These are phyloP conservation scores for Solidago caesia DNA, from an alignment of 129 eudicot species.

Conservation along the genomic window DNA sequence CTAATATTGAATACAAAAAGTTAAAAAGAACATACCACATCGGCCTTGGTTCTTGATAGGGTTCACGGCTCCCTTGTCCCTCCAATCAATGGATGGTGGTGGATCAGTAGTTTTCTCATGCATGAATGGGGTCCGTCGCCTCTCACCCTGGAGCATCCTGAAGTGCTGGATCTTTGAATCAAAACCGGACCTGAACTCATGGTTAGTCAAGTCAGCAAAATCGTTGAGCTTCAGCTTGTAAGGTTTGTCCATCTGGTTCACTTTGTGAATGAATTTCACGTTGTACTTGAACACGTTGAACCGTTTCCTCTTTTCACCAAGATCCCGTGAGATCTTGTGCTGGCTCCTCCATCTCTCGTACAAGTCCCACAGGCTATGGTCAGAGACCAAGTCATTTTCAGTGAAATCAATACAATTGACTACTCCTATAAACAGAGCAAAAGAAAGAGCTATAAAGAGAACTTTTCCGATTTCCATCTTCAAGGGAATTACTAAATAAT, in stretches of 20 bases:
- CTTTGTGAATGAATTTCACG: slow-evolving; percentile 55
- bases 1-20: not conserved
- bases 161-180: slow-evolving; percentile 66
- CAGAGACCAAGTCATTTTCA: slow-evolving; percentile 63
- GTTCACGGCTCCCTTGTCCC: slow-evolving; percentile 72
- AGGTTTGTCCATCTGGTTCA: slow-evolving; percentile 80
- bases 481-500: not conserved
- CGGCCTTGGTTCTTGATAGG: slow-evolving; percentile 82
- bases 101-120: slow-evolving; percentile 48
- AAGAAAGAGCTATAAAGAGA: slow-evolving; percentile 37
- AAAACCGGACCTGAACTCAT: slow-evolving; percentile 56
- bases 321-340: slow-evolving; percentile 70
- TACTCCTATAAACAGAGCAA: slow-evolving; percentile 36
- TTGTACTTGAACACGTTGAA: slow-evolving; percentile 84
- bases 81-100: slow-evolving; percentile 75
- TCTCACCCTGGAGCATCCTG: slow-evolving; percentile 54
- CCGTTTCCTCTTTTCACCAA: slow-evolving; percentile 57
- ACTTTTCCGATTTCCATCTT: slow-evolving; percentile 42
- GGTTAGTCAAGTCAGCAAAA: slow-evolving; percentile 82
- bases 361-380: slow-evolving; percentile 71
- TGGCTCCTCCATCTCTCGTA: slow-evolving; percentile 83
- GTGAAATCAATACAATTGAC: slow-evolving; percentile 59
- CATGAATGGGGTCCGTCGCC: slow-evolving; percentile 51
- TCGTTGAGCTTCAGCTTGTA: slow-evolving; percentile 80
- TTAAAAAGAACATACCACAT: slow-evolving; percentile 50